phyloP scores from a whole-genome alignment of 345 rosid genomes.

The Cochlearia excelsa region DNA sequence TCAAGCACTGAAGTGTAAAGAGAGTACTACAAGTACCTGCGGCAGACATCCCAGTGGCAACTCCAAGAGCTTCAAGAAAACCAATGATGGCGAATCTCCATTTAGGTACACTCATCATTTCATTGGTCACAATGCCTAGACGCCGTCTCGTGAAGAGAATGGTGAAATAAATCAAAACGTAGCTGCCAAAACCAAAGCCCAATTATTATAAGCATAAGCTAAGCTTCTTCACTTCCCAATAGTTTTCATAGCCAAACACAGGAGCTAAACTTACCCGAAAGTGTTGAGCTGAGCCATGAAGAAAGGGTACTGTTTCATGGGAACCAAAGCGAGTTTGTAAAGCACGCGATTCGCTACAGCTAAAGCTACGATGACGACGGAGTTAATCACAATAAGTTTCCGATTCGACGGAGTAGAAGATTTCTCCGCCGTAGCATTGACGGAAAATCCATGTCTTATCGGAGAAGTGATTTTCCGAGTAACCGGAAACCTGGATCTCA shows the following conservation, averaged over 20 bases:
- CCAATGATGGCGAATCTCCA: slow-evolving; percentile 67
- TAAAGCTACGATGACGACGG: slow-evolving; percentile 45
- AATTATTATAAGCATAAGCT: background rate
- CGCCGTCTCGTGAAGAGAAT: slow-evolving; percentile 52
- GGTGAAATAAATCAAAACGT: slow-evolving; percentile 67
- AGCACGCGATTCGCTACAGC: slow-evolving; percentile 87
- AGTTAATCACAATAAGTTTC: slow-evolving; percentile 39
- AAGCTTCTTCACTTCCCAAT: background rate
- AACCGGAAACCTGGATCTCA: slow-evolving; percentile 9
- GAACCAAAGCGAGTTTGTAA: slow-evolving; percentile 92
- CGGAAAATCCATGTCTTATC: slow-evolving; percentile 28
- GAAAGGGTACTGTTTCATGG: slow-evolving; percentile 82
- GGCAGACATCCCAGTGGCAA: slow-evolving; percentile 82
- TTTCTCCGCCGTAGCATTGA: slow-evolving; percentile 33
- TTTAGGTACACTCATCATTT: slow-evolving; percentile 73
- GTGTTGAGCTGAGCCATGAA: slow-evolving; percentile 82
- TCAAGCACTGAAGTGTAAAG: no score
- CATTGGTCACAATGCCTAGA: slow-evolving; percentile 64
- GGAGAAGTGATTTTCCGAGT: slow-evolving; percentile 16
- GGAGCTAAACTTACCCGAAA: slow-evolving; percentile 51
- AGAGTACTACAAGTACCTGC: slow-evolving; percentile 48
- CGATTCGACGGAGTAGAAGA: slow-evolving; percentile 18
- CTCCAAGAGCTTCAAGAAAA: slow-evolving; percentile 70
- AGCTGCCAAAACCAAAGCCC: slow-evolving; percentile 39
- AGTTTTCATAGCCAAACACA: background rate